These are phyloP conservation scores for Gonium pectorale DNA, from an alignment of 139 green algal genomes.

Conservation along the genomic window DNA sequence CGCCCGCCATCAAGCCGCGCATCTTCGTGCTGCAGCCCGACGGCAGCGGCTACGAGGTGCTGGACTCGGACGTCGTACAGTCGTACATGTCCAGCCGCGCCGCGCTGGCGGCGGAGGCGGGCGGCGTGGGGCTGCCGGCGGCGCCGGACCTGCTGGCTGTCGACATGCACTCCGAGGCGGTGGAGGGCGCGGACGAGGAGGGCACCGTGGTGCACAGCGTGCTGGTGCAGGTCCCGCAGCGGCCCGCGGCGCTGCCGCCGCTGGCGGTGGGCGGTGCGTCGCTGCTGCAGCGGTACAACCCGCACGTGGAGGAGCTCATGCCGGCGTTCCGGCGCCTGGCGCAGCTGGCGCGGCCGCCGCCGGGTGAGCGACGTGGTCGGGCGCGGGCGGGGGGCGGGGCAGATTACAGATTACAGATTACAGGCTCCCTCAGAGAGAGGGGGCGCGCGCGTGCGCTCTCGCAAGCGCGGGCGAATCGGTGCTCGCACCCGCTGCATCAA, in stretches of 20 bases:
- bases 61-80: conserved; percentile 45
- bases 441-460: too few relatives aligned
- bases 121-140: not conserved
- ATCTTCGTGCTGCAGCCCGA: conserved; percentile 65
- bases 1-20: conserved; percentile 51
- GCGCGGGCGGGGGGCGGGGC: too few relatives aligned
- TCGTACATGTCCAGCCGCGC: not conserved
- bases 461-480: too few relatives aligned
- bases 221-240: conserved; percentile 33
- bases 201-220: conserved; percentile 32
- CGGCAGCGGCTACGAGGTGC: conserved; percentile 62
- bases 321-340: conserved; percentile 38
- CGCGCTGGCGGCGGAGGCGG: not conserved
- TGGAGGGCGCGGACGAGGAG: conserved; percentile 36
- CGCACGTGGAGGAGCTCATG: conserved; percentile 54
- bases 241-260: conserved; percentile 1
- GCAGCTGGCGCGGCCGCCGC: not conserved
- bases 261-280: conserved; percentile 41
- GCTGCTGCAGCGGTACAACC: conserved; percentile 43
- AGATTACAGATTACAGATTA: too few relatives aligned
- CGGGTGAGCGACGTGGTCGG: not conserved
- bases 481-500: too few relatives aligned
- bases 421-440: too few relatives aligned
- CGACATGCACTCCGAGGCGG: conserved; percentile 6
- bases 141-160: not conserved